Evolutionary conservation across 2,329 filamentous ascomycete species (phyloP).

Genomic region (Ascochyta fabae): DNA sequence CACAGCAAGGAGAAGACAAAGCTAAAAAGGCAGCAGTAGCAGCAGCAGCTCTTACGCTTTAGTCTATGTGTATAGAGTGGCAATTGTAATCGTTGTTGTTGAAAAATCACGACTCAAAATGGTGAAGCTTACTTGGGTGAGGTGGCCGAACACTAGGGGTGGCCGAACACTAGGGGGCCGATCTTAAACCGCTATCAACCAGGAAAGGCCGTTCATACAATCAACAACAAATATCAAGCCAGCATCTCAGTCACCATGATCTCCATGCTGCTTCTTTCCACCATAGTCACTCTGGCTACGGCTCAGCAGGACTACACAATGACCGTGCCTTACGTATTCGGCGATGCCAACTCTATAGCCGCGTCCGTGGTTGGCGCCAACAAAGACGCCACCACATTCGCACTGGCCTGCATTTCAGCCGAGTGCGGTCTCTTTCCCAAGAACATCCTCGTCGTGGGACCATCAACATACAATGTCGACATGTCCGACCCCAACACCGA

Average conservation of each 20-base stretch:
- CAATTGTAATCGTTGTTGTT: no score
- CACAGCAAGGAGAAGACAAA: no score
- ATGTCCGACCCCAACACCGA: constrained; percentile 24
- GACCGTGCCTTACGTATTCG: constrained; percentile 19
- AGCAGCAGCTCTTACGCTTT: no score
- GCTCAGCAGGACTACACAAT: constrained; percentile 22
- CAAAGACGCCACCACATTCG: constrained; percentile 19
- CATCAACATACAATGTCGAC: constrained; percentile 28
- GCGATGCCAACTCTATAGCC: constrained; percentile 4
- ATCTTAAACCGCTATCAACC: no score
- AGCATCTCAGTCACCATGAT: constrained; percentile 5
- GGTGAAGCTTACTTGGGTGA: no score
- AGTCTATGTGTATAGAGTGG: no score
- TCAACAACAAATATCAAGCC: no score
- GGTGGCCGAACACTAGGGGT: no score
- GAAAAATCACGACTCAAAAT: no score
- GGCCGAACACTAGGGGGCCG: no score
- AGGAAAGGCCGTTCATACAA: no score
- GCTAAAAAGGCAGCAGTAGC: no score
- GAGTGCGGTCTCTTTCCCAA: constrained; percentile 31
- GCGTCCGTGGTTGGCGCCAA: constrained; percentile 27
- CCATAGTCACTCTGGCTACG: constrained; percentile 13
- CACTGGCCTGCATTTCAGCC: constrained; percentile 12
- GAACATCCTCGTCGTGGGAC: constrained; percentile 26
- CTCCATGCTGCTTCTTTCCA: constrained; percentile 10